phyloP scores from a whole-genome alignment of 345 rosid genomes.

The Nasturtium officinale region DNA sequence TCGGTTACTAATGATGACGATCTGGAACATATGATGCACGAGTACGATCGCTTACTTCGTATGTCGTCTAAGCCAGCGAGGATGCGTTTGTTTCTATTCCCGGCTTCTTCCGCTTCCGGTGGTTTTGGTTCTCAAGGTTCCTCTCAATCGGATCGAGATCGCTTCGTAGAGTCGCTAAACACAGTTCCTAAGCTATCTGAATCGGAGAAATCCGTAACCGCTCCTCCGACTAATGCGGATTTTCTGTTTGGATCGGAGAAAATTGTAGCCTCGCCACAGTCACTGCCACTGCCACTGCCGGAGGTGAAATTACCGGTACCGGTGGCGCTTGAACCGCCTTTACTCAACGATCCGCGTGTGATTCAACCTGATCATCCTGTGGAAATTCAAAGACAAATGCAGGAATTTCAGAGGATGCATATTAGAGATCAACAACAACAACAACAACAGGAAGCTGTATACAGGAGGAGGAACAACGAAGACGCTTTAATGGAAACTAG shows the following conservation, averaged over 20 bases:
- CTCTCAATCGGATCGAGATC: slow-evolving; percentile 68
- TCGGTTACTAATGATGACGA: slow-evolving; percentile 94
- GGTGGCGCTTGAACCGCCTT: slow-evolving; percentile 22
- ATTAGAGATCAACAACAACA: slow-evolving; percentile 57
- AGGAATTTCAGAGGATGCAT: slow-evolving; percentile 79
- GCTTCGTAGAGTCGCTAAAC: slow-evolving; percentile 61
- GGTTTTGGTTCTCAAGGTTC: slow-evolving; percentile 61
- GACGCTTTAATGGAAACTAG: slow-evolving; percentile 33
- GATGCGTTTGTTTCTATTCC: slow-evolving; percentile 82
- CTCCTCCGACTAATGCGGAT: slow-evolving; percentile 56
- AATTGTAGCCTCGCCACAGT: slow-evolving; percentile 42
- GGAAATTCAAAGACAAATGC: slow-evolving; percentile 61
- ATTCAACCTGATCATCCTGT: slow-evolving; percentile 52
- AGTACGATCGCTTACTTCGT: slow-evolving; percentile 80
- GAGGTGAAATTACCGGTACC: slow-evolving; percentile 44
- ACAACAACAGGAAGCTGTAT: slow-evolving; percentile 52
- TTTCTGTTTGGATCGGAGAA: slow-evolving; percentile 81
- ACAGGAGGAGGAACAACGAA: slow-evolving; percentile 47
- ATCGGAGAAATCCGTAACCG: slow-evolving; percentile 41
- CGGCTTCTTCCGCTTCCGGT: slow-evolving; percentile 36
- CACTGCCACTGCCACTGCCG: slow-evolving; percentile 29
- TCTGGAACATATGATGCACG: slow-evolving; percentile 94
- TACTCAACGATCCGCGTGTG: slow-evolving; percentile 39
- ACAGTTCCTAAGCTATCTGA: slow-evolving; percentile 54
- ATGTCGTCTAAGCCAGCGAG: slow-evolving; percentile 75